Conservation (phyloP, 1,139 yeast genomes). For the Yamadazyma oceani region DNA sequence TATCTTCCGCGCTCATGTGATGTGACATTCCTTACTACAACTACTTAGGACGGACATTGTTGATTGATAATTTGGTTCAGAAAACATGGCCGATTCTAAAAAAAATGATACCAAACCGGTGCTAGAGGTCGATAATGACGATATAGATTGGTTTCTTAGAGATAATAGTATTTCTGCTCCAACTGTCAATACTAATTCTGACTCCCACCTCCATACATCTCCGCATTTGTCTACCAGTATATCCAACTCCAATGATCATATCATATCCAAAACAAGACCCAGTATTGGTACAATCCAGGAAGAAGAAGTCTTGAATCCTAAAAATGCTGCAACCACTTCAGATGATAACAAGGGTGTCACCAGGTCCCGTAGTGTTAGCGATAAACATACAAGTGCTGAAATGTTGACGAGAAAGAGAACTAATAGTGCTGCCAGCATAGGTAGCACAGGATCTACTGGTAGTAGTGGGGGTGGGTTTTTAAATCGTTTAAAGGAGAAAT, state of each 20-base stretch:
- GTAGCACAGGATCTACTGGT: constrained; percentile 9
- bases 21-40: too few relatives aligned
- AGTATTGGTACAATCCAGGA: constrained; percentile 36
- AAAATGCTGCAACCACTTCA: constrained; percentile 7
- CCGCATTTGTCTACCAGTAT: constrained; percentile 31
- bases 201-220: constrained; percentile 1
- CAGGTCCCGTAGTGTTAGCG: not conserved
- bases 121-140: constrained; percentile 18
- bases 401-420: constrained; percentile 6
- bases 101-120: not conserved
- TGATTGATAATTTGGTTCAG: not conserved
- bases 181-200: not conserved
- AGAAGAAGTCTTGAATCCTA: constrained; percentile 19
- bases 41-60: not conserved
- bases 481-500: constrained; percentile 37
- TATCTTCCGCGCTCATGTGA: too few relatives aligned
- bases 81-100: not conserved
- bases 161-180: constrained; percentile 21
- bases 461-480: constrained; percentile 34
- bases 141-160: constrained; percentile 54
- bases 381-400: not conserved
- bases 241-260: constrained; percentile 36
- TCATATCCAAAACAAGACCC: constrained; percentile 34
- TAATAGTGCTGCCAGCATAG: constrained; percentile 9
- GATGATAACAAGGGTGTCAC: constrained; percentile 3